Conservation (phyloP, 2,329 filamentous ascomycete species). For the Colletotrichum graminicola region DNA sequence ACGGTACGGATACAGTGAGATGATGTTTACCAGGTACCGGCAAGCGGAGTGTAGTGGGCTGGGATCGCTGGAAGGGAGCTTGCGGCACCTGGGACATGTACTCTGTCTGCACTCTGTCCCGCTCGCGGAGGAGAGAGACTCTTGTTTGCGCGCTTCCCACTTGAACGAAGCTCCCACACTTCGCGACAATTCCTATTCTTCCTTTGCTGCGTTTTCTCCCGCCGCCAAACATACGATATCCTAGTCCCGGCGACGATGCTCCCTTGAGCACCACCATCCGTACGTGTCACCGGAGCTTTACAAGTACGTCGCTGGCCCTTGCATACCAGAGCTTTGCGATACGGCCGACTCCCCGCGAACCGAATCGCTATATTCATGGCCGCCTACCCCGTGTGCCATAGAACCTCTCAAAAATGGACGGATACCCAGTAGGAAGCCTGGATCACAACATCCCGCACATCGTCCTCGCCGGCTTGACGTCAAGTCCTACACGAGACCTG, state of each 20-base stretch:
- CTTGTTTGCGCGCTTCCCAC: constrained; percentile 23
- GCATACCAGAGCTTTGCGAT: constrained; percentile 25
- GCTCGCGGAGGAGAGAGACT: neutral
- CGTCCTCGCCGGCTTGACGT: constrained; percentile 80
- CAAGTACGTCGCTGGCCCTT: constrained; percentile 9
- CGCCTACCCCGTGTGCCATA: constrained; percentile 47
- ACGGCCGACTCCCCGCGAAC: constrained; percentile 24
- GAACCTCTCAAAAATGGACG: constrained; percentile 72
- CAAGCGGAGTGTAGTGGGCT: constrained; percentile 19
- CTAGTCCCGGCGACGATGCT: constrained; percentile 18
- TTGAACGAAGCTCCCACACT: constrained; percentile 18
- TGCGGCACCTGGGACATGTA: constrained; percentile 31
- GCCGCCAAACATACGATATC: neutral
- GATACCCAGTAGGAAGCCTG: constrained; percentile 82
- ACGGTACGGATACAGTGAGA: neutral
- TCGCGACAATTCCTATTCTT: constrained; percentile 8
- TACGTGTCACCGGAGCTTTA: neutral
- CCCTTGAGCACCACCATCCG: constrained; percentile 21
- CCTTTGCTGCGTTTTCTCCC: neutral
- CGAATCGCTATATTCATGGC: constrained; percentile 18
- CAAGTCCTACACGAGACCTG: constrained; percentile 55
- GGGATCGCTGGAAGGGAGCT: constrained; percentile 35
- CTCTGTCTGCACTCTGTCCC: constrained; percentile 1
- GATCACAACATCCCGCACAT: constrained; percentile 89
- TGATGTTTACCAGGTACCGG: neutral